These are phyloP conservation scores for Hypoxylon fuscum DNA, from an alignment of 495 filamentous ascomycete species.

Conservation along the genomic window DNA sequence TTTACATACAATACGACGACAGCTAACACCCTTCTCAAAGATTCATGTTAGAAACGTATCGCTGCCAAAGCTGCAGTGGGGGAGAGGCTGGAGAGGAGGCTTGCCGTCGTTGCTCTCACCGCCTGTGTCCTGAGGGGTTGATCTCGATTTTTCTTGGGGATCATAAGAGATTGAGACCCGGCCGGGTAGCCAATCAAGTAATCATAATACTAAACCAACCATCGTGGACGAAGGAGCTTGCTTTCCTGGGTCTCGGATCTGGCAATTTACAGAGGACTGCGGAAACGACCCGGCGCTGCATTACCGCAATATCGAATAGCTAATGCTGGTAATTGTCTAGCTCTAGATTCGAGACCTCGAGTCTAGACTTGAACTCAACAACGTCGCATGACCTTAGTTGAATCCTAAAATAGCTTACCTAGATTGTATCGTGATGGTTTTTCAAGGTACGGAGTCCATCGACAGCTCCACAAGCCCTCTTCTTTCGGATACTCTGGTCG, in stretches of 20 bases:
- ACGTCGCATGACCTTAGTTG: conserved; percentile 26
- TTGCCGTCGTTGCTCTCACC: conserved; percentile 19
- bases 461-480: conserved; percentile 16
- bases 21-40: too few relatives aligned
- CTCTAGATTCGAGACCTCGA: conserved; percentile 19
- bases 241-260: conserved; percentile 37
- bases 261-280: conserved; percentile 30
- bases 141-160: conserved; percentile 16
- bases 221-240: conserved; percentile 12
- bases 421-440: conserved; percentile 16
- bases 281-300: conserved; percentile 19
- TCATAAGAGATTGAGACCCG: conserved; percentile 22
- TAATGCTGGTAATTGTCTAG: conserved; percentile 27
- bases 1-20: too few relatives aligned
- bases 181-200: conserved; percentile 30
- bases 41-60: too few relatives aligned
- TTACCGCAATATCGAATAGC: conserved; percentile 29
- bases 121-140: conserved; percentile 15
- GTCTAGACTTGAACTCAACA: conserved; percentile 29
- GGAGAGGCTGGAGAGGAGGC: conserved; percentile 12
- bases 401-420: conserved; percentile 36
- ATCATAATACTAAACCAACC: conserved; percentile 23
- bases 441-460: conserved; percentile 7
- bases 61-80: too few relatives aligned
- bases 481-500: conserved; percentile 33